Base-by-base conservation (phyloP, 2,329 filamentous ascomycete species). In the Monosporascus sp. region DNA sequence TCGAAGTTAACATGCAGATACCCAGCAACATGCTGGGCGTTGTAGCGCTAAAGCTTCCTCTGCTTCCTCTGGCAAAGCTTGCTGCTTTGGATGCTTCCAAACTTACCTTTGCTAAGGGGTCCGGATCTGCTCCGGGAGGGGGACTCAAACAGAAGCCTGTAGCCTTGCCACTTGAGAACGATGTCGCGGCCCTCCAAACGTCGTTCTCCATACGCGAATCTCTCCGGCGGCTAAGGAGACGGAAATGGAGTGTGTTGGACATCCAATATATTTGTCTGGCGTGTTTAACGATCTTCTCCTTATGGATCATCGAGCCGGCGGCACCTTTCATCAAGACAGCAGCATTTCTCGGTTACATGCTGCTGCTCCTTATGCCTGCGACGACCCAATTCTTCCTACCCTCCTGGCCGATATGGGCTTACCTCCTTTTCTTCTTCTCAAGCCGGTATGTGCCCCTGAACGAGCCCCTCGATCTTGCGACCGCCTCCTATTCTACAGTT, bases 361-460 rank as follows among this genome's bases (percentile, higher is more conserved):
- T 84, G 60, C 83, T 91, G 35, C 76, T 96, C 40, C 76, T 93
- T 45, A 81, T 96, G 70, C 93, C 93, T 7, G 80, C 90, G 49
- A 95, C 92, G 3, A 82, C 90, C 59, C 93, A 97, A 70, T 96
- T 97, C 71, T 91, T 96, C 68, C 78, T 96, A 43, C 92, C 93
- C 9, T 91, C 91, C 51, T 78, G 94, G 55, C 87, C 90, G 7
- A 90, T 96, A 59, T 87, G 89, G 70, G 86, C 85, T 24, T 97
- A 92, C 83, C 78, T 97, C 41, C 76, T 97, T 48, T 90, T 96
- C 70, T 97, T 96, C 75, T 96, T 94, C 71, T 86, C 87, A 59
- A 94, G 89, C 78, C 88, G 93, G 91, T 96, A 84, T 77, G 90
- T 82, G 51, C 53, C 57, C 48, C 46, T 11, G 2, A 20, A 18